Evolutionary conservation across 345 rosid species (phyloP).

Genomic region (Euphorbia tirucalli): DNA sequence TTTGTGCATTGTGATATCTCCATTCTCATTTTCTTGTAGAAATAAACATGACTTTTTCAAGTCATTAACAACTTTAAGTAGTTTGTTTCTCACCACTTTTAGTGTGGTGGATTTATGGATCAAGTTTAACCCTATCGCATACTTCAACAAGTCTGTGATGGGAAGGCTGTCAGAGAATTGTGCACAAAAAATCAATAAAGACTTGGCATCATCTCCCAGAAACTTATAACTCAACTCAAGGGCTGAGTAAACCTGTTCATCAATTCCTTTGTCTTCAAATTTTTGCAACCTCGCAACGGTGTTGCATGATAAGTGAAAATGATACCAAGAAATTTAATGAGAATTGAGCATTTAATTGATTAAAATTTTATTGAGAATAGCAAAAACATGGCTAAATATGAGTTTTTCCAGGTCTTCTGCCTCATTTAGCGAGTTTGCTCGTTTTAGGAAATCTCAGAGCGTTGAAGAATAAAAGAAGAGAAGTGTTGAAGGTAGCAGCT

Average conservation of each 20-base stretch:
- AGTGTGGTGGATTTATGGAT: background rate
- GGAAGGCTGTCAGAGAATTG: background rate
- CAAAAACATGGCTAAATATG: too few relatives aligned
- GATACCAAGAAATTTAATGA: too few relatives aligned
- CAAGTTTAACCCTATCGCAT: conserved; percentile 20
- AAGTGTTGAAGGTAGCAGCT: too few relatives aligned
- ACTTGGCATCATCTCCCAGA: conserved; percentile 15
- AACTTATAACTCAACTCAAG: conserved; percentile 12
- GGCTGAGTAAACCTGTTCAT: conserved; percentile 1
- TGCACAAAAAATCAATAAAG: conserved; percentile 23
- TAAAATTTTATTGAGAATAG: too few relatives aligned
- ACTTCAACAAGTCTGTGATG: conserved; percentile 13
- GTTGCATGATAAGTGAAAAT: too few relatives aligned
- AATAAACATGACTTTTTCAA: conserved; percentile 20
- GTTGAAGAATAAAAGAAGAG: too few relatives aligned
- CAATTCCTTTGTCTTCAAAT: background rate
- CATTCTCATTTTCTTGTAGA: background rate
- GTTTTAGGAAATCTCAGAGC: too few relatives aligned
- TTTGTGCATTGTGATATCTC: conserved; percentile 6
- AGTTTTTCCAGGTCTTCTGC: too few relatives aligned
- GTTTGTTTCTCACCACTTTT: conserved; percentile 16
- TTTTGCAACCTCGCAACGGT: background rate
- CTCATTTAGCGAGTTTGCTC: too few relatives aligned
- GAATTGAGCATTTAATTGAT: too few relatives aligned
- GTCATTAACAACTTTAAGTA: background rate